phyloP scores from a whole-genome alignment of 169 alveolate species.

The Plasmodium adleri region DNA sequence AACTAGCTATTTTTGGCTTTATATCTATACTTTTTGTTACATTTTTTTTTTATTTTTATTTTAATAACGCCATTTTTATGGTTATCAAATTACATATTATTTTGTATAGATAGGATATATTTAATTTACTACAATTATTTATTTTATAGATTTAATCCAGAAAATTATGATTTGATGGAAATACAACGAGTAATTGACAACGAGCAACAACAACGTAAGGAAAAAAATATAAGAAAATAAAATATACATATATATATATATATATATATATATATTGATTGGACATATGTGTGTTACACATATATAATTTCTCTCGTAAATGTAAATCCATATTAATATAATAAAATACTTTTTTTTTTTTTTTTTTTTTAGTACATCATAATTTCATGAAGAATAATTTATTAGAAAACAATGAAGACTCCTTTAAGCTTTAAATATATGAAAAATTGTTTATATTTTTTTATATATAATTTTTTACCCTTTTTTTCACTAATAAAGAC shows the following conservation, averaged over 20 bases:
- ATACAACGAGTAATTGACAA: slow-evolving; percentile 67
- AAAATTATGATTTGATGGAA: slow-evolving; percentile 51
- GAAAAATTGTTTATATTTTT: not conserved
- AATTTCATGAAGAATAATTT: slow-evolving; percentile 59
- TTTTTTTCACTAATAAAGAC: too few species aligned
- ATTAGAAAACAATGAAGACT: slow-evolving; percentile 43
- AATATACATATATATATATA: not conserved
- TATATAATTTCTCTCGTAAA: too few species aligned
- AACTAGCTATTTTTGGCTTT: not conserved
- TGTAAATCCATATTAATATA: not conserved
- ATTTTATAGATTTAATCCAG: slow-evolving; percentile 70
- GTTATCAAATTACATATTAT: not conserved
- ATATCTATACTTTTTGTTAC: not conserved
- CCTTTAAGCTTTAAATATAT: slow-evolving; percentile 21
- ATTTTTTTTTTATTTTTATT: not conserved
- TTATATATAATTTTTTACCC: too few species aligned
- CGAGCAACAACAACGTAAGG: slow-evolving; percentile 53
- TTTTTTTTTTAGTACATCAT: slow-evolving; percentile 59
- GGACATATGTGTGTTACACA: too few species aligned
- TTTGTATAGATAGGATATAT: too few species aligned
- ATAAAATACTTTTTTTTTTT: not conserved
- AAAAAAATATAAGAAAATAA: slow-evolving; percentile 1
- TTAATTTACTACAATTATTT: too few species aligned
- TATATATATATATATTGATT: not conserved
- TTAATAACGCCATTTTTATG: not conserved